Percentiles rank a stretch among this genome's conserved stretches.
Evolutionary conservation across 495 filamentous ascomycete species (phyloP).

Genomic region (Penicillium ochrochloron): DNA sequence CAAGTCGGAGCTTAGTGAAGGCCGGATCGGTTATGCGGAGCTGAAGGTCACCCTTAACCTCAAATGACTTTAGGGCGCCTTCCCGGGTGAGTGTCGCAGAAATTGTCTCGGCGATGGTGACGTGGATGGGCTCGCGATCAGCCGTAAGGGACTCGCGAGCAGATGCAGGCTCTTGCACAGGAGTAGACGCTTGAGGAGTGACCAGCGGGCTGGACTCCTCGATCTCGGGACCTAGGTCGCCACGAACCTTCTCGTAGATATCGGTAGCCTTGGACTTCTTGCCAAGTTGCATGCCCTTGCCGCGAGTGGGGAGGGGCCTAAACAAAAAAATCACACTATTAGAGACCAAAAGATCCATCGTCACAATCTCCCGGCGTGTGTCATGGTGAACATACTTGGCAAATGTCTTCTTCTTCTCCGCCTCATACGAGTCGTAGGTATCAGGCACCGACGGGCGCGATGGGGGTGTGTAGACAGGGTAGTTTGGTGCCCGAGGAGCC

Average conservation of each 20-base stretch:
- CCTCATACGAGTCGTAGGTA: slow-evolving; percentile 90
- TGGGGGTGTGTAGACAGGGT: slow-evolving; percentile 88
- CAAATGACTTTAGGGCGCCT: slow-evolving; percentile 78
- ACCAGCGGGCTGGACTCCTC: slow-evolving; percentile 80
- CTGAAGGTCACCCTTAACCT: slow-evolving; percentile 88
- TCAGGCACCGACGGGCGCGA: slow-evolving; percentile 71
- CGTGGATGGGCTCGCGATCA: slow-evolving; percentile 80
- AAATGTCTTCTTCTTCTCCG: slow-evolving; percentile 91
- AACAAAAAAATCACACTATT: slow-evolving; percentile 15
- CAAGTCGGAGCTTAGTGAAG: slow-evolving; percentile 86
- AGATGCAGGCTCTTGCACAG: slow-evolving; percentile 60
- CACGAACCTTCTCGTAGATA: slow-evolving; percentile 94
- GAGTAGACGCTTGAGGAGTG: slow-evolving; percentile 58
- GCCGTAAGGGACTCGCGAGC: slow-evolving; percentile 65
- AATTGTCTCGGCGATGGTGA: slow-evolving; percentile 86
- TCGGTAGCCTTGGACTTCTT: slow-evolving; percentile 97
- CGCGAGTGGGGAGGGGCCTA: slow-evolving; percentile 72
- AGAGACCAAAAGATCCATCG: slow-evolving; percentile 4
- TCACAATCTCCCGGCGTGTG: neutral
- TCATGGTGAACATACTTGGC: slow-evolving; percentile 59
- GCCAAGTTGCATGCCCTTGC: slow-evolving; percentile 98
- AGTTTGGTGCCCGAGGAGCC: slow-evolving; percentile 72
- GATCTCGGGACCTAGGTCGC: slow-evolving; percentile 79
- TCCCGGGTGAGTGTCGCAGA: slow-evolving; percentile 85
- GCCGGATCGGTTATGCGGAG: slow-evolving; percentile 85